Base-by-base conservation (phyloP, 2,329 filamentous ascomycete genomes). In the Apiospora malaysiana region DNA sequence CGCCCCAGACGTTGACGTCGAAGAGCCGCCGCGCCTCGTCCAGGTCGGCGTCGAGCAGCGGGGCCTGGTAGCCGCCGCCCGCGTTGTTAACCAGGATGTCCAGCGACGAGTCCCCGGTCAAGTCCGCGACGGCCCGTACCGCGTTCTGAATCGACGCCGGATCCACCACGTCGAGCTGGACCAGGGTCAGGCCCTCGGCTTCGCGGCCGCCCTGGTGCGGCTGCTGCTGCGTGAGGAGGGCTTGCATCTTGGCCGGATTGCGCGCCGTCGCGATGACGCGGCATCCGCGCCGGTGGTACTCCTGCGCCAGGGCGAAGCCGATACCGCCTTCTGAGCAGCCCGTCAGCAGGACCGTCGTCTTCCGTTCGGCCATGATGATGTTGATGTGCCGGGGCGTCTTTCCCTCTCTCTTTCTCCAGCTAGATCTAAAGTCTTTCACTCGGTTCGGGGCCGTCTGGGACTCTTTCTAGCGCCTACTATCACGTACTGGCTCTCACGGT, bases 241-340 rank as follows among this genome's bases (percentile, higher is more conserved):
- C 75, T 7, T 75, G 49, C 18, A 83, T 74, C 68, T 81, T 83
- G 46, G 76, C 72, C 1, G 76, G 75, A 67, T 78, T 79, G 21
- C 83, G 78, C 5, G 81, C 80, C 0, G 84, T 83, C 0, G 83
- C 83, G 70, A 83, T 81, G 40, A 85, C 83, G 12, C 78, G 77
- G 27, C 81, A 75, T 1, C 82, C 83, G 40, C 76, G 75, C 0
- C 74, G 69, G 71, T 82, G 80, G 71, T 84, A 82, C 51, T 81
- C 81, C 23, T 75, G 73, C 1, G 82, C 82, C 2, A 85, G 78
- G 42, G 81, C 80, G 63, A 82, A 78, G 21, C 83, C 83, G 25
- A 84, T 80, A 37, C 83, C 82, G 7, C 82, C 82, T 42, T 79
- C 75, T 71, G 78, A 81, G 69, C 78, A 82, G 37, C 82, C 81